Evolutionary conservation across 495 filamentous ascomycete species (phyloP), one percentile per base, ranked within the genome.

Genomic region (Aspergillus taichungensis): DNA sequence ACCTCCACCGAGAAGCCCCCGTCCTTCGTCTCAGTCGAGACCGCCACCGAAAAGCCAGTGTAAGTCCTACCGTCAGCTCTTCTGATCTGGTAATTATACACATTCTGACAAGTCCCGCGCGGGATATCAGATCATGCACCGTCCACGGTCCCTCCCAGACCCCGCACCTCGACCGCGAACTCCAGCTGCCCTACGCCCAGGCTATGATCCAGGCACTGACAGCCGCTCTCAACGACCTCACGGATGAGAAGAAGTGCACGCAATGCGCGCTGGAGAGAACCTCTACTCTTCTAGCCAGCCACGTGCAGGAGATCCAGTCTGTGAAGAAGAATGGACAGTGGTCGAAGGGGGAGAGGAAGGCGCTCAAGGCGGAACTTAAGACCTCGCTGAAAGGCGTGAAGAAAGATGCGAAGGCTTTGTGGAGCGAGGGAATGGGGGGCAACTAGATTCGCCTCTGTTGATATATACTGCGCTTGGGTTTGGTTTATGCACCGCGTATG

Each of bases 291-390:
- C 37, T 56, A 8, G 49, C 46, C 1, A 37, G 39, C 4, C 50
- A 53, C 9, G 34, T 50, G 6, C 50, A 44, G 5, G 50, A 50
- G 1, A 31, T 56, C 9, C 28, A 35, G 36, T 35, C n/a, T 5
- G 50, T 43, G 27, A 56, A 56, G 50, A 47, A 29, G 37, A 53
- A 38, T 37, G 50, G 46, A 0, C 29, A 44, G 7, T 56, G 50
- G 50, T 36, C 50, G 1, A 56, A 56, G 13, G 47, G 47, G 11
- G 50, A 56, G 1, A 50, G 30, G 36, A 56, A 50, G 34, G 47
- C 50, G 6, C 38, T 56, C 5, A 56, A 56, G 36, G 41, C 40
- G 33, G 53, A 56, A 37, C 14, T 43, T 5, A 56, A 56, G 33
- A 38, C 7, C 8, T 28, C 52, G 0, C 37, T 50, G 27, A 53